These are phyloP conservation scores for Suhomyces atakaporum DNA, from an alignment of 1,139 yeast species.

Conservation along the genomic window DNA sequence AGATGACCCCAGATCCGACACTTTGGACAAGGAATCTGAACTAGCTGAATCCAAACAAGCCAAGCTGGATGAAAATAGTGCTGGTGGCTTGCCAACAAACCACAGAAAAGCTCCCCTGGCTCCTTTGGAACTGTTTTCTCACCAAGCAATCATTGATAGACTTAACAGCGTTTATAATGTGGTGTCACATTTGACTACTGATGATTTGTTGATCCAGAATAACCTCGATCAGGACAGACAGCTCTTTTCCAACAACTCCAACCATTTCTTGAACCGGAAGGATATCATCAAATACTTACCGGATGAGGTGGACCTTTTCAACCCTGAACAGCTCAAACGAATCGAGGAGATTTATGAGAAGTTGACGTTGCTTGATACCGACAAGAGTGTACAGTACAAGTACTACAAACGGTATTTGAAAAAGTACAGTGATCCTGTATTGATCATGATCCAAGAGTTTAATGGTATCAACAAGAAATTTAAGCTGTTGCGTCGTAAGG, in stretches of 20 bases:
- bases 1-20: not conserved
- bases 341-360: conserved; percentile 36
- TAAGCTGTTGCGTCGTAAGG: conserved; percentile 37
- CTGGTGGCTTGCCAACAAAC: no score
- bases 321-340: conserved; percentile 26
- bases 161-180: conserved; percentile 27
- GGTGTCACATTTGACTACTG: conserved; percentile 42
- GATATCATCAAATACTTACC: conserved; percentile 38
- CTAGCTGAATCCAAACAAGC: conserved; percentile 8
- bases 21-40: not conserved
- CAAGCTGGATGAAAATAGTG: conserved; percentile 6
- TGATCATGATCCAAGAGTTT: conserved; percentile 36
- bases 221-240: conserved; percentile 42
- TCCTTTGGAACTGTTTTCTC: no score
- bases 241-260: conserved; percentile 36
- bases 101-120: no score
- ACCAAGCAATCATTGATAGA: conserved; percentile 11
- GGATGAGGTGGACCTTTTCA: conserved; percentile 38
- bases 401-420: conserved; percentile 36
- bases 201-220: conserved; percentile 40
- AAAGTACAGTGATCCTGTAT: conserved; percentile 37
- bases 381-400: conserved; percentile 41
- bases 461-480: conserved; percentile 42
- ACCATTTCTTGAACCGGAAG: conserved; percentile 41
- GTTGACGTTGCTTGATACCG: conserved; percentile 38